These are phyloP conservation scores for Aspergillus carbonarius DNA, from an alignment of 2,329 filamentous ascomycete genomes.

Conservation along the genomic window DNA sequence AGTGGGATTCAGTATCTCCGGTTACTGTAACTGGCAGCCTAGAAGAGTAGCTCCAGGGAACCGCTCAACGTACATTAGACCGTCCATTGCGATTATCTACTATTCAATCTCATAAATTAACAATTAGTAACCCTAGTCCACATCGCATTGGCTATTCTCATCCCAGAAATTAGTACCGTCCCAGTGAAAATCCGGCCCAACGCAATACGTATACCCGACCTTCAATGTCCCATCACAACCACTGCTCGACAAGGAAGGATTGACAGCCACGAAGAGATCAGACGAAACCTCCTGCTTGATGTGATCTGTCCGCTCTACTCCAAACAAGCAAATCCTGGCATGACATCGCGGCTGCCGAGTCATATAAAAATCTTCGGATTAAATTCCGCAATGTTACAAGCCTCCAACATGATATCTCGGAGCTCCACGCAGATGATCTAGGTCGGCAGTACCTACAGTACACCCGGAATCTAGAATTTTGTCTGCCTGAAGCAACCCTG, in stretches of 20 bases:
- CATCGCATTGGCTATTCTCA: no score
- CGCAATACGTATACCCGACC: conserved; percentile 18
- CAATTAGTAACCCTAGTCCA: no score
- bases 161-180: no score
- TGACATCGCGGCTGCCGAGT: neutral
- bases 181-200: conserved; percentile 4
- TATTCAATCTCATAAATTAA: no score
- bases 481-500: neutral
- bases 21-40: no score
- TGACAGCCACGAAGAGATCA: conserved; percentile 17
- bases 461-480: neutral
- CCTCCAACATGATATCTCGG: neutral
- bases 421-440: neutral
- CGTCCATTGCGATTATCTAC: no score
- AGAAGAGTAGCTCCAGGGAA: no score
- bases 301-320: neutral
- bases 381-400: neutral
- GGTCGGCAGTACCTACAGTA: neutral
- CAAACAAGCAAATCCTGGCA: neutral
- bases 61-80: no score
- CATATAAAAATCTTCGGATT: neutral
- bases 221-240: conserved; percentile 15
- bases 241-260: conserved; percentile 16
- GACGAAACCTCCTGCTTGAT: conserved; percentile 13
- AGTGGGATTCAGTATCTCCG: no score